These are phyloP conservation scores for Agarophyton chilense DNA, from an alignment of 23 red algal genomes.

Conservation along the genomic window DNA sequence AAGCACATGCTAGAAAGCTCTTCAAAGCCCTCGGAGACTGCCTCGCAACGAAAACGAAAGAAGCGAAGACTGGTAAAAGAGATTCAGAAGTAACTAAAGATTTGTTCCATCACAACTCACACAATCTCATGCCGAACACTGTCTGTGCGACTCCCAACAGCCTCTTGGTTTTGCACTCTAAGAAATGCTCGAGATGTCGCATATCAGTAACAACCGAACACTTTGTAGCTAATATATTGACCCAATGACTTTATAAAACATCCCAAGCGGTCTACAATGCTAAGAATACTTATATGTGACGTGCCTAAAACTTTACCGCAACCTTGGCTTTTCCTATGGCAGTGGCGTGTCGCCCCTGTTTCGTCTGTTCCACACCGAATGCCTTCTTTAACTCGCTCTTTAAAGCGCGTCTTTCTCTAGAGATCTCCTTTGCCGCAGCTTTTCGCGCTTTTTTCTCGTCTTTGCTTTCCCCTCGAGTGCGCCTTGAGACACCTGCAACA, in stretches of 20 bases:
- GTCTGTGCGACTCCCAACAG: no score
- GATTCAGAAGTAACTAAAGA: not conserved
- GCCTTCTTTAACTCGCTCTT: constrained; percentile 77
- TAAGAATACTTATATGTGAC: no score
- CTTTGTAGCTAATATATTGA: no score
- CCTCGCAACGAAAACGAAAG: constrained; percentile 61
- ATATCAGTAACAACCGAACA: no score
- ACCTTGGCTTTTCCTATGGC: constrained; percentile 70
- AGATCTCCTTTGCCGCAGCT: constrained; percentile 46
- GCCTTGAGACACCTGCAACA: not conserved
- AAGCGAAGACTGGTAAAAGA: constrained; percentile 44
- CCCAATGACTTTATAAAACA: no score
- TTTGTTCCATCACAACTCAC: not conserved
- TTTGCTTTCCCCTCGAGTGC: constrained; percentile 44
- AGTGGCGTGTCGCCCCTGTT: constrained; percentile 66
- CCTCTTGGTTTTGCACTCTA: no score
- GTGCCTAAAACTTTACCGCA: constrained; percentile 70
- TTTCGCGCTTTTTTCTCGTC: constrained; percentile 73
- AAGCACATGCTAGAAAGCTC: not conserved
- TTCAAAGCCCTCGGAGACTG: constrained; percentile 7
- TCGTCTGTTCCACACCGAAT: constrained; percentile 56
- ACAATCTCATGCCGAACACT: not conserved
- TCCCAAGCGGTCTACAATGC: no score
- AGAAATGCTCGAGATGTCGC: no score
- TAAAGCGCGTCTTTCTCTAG: constrained; percentile 70